Conservation (phyloP, 805 yeast genomes). For the Cyberlindnera mycetangii region DNA sequence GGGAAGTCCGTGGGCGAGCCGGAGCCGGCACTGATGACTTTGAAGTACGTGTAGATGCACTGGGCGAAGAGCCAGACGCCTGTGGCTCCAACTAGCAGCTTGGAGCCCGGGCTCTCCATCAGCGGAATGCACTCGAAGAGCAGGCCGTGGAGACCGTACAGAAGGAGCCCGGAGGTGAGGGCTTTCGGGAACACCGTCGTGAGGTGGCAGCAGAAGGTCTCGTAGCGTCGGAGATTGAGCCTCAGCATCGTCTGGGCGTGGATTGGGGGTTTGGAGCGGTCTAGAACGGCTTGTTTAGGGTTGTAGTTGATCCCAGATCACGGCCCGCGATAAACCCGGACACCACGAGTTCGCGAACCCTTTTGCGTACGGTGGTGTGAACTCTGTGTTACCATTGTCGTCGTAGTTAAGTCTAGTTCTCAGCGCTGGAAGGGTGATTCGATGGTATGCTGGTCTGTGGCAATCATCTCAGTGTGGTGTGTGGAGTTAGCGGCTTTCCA, state of each 20-base stretch:
- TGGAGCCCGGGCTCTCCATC: constrained; percentile 18
- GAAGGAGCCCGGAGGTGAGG: constrained; percentile 38
- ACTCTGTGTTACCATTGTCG: no score
- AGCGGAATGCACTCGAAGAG: constrained; percentile 24
- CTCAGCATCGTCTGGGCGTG: constrained; percentile 1
- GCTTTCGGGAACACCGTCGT: constrained; percentile 48
- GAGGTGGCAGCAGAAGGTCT: constrained; percentile 33
- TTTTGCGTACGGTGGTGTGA: neutral
- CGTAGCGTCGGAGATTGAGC: constrained; percentile 15
- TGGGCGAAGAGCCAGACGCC: constrained; percentile 33
- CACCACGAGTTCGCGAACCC: neutral
- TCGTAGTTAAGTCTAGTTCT: no score
- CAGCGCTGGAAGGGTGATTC: neutral
- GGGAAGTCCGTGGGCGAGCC: constrained; percentile 65
- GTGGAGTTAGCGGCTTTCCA: no score
- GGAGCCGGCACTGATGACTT: constrained; percentile 51
- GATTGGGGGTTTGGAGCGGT: no score
- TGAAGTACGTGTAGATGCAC: constrained; percentile 49
- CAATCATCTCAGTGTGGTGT: no score
- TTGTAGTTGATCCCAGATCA: no score
- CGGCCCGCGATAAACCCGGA: neutral
- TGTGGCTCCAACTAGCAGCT: constrained; percentile 22
- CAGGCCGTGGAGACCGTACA: constrained; percentile 48
- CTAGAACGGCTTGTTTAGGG: no score
- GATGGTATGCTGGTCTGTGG: no score